These are phyloP conservation scores for Tetrahymena elliotti DNA, from an alignment of 73 alveolate species.

Conservation along the genomic window DNA sequence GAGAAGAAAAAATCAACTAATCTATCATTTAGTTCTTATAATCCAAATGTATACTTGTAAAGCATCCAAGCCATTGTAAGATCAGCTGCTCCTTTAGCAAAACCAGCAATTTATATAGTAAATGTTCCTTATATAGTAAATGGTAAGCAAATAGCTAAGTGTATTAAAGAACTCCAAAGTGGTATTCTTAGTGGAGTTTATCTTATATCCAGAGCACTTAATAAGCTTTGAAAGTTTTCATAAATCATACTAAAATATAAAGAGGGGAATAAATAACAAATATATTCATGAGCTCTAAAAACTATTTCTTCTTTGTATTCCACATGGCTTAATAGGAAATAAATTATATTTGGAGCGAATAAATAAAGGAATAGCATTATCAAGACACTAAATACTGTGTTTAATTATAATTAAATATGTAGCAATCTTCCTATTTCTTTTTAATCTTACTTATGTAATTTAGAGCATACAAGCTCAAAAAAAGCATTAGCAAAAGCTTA, in stretches of 20 bases:
- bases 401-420: background rate
- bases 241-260: background rate
- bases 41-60: background rate
- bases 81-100: background rate
- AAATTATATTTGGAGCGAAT: background rate
- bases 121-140: background rate
- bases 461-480: background rate
- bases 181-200: background rate
- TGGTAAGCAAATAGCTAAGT: background rate
- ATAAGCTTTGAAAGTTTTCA: background rate
- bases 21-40: background rate
- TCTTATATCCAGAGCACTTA: background rate
- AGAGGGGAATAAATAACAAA: background rate
- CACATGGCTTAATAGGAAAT: background rate
- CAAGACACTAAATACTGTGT: background rate
- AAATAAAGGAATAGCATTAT: background rate
- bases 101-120: background rate
- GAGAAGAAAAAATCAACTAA: background rate
- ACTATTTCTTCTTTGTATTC: background rate
- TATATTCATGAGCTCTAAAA: background rate
- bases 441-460: background rate
- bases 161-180: background rate
- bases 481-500: background rate
- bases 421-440: background rate
- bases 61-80: background rate